Percentiles rank a stretch among this genome's conserved stretches.
Conservation (phyloP, 495 filamentous ascomycete genomes). For the Friedmanniomyces endolithicus region DNA sequence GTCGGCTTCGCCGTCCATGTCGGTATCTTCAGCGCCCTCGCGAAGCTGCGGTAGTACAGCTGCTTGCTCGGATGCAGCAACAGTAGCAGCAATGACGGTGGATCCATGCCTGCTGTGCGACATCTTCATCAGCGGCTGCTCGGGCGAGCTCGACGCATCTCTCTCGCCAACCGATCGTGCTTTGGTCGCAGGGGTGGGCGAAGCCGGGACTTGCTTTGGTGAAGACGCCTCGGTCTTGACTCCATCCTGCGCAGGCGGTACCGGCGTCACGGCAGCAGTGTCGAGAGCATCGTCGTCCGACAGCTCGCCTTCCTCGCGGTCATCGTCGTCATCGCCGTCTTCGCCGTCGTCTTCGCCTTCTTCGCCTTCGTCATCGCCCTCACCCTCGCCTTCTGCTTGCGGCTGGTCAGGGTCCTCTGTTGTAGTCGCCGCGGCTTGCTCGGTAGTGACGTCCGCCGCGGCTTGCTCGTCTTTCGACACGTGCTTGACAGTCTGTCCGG, state of each 20-base stretch:
- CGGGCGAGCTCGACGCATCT: slow-evolving; percentile 25
- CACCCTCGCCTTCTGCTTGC: slow-evolving; percentile 15
- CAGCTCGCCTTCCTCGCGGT: slow-evolving; percentile 22
- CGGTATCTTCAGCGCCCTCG: background rate
- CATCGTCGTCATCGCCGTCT: slow-evolving; percentile 25
- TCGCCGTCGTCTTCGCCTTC: slow-evolving; percentile 22
- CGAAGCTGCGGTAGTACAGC: background rate
- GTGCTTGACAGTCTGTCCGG: slow-evolving; percentile 21
- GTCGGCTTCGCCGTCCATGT: slow-evolving; percentile 3
- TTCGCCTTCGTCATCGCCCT: slow-evolving; percentile 22
- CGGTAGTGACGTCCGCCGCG: slow-evolving; percentile 24
- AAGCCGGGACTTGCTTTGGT: background rate
- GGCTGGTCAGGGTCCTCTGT: slow-evolving; percentile 23
- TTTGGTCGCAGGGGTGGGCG: background rate
- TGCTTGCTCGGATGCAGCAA: background rate
- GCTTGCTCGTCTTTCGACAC: slow-evolving; percentile 23
- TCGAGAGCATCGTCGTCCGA: slow-evolving; percentile 17
- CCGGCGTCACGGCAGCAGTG: slow-evolving; percentile 3
- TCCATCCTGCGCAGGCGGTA: slow-evolving; percentile 3
- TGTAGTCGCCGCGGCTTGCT: slow-evolving; percentile 24
- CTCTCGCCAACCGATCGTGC: background rate
- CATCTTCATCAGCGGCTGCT: slow-evolving; percentile 24
- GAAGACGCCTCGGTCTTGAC: background rate
- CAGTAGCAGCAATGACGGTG: background rate
- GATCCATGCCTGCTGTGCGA: slow-evolving; percentile 28